A percentile compares a stretch with the other conserved stretches of the same genome.
Conservation (phyloP, 169 alveolate genomes). For the Besnoitia besnoiti region DNA sequence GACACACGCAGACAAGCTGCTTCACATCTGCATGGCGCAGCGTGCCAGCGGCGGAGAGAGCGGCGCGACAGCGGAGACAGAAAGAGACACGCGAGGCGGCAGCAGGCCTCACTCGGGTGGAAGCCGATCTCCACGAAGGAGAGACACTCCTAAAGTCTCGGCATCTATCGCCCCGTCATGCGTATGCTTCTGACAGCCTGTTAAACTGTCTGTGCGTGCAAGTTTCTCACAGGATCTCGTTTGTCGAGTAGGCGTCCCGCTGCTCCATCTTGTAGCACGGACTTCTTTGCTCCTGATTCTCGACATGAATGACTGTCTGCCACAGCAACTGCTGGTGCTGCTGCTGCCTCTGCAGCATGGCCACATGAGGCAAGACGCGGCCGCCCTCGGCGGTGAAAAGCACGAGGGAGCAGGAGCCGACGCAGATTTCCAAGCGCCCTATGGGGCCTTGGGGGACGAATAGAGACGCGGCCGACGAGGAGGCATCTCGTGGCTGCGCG, state of each 20-base stretch:
- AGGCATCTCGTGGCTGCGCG: background rate
- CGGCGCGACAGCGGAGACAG: background rate
- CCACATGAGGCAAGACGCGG: background rate
- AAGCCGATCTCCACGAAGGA: background rate
- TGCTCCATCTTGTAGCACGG: conserved; percentile 4
- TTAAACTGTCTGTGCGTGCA: background rate
- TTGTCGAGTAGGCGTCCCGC: background rate
- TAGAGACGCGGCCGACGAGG: background rate
- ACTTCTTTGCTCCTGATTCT: conserved; percentile 53
- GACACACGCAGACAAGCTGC: background rate
- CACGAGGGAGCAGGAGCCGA: conserved; percentile 32
- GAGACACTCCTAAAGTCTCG: too few species aligned
- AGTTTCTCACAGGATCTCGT: background rate
- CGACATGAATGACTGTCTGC: conserved; percentile 42
- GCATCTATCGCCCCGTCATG: too few species aligned
- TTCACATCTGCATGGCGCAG: background rate
- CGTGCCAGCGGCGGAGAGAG: background rate
- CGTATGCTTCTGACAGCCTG: too few species aligned
- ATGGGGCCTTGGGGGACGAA: conserved; percentile 30
- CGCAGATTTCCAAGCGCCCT: conserved; percentile 22
- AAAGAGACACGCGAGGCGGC: background rate
- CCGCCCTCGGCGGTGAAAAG: conserved; percentile 45
- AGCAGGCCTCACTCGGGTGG: background rate
- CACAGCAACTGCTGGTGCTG: conserved; percentile 60
- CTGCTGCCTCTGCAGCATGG: conserved; percentile 50